These are phyloP conservation scores for Mimosa bimucronata DNA, from an alignment of 306 rosid species.

Conservation along the genomic window DNA sequence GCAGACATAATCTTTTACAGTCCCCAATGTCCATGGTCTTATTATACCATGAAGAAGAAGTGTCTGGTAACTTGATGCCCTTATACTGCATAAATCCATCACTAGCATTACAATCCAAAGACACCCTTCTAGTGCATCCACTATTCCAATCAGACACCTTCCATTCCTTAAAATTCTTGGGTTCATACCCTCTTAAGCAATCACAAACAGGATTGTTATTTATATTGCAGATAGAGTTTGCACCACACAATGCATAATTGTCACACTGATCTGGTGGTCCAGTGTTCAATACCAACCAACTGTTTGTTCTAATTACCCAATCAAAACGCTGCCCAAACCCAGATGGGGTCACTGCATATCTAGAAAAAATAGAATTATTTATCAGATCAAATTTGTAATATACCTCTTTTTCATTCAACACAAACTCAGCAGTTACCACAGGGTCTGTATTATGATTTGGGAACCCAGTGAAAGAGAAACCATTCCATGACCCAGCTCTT, in stretches of 20 bases:
- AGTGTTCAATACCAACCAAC: constrained; percentile 20
- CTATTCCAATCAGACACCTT: constrained; percentile 11
- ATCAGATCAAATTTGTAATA: background rate
- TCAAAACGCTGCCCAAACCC: constrained; percentile 28
- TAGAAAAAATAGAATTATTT: constrained; percentile 21
- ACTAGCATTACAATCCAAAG: background rate
- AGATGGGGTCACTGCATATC: constrained; percentile 9
- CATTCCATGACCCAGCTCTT: constrained; percentile 38
- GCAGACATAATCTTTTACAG: constrained; percentile 11
- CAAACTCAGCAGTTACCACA: background rate
- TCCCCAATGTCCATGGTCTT: constrained; percentile 26
- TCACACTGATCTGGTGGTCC: constrained; percentile 24
- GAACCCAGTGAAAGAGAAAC: constrained; percentile 15
- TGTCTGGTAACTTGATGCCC: constrained; percentile 34
- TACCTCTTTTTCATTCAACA: constrained; percentile 26
- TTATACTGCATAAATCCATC: constrained; percentile 26
- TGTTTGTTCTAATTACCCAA: constrained; percentile 24
- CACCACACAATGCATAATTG: constrained; percentile 22
- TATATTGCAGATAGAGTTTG: background rate
- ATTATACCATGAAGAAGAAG: constrained; percentile 33
- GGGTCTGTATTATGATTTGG: background rate
- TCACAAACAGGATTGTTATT: background rate
- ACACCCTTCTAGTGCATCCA: background rate
- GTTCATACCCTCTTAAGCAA: constrained; percentile 22
- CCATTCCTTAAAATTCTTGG: constrained; percentile 26